phyloP scores from a whole-genome alignment of 179 eudicot genomes.

The Nepenthes alata region DNA sequence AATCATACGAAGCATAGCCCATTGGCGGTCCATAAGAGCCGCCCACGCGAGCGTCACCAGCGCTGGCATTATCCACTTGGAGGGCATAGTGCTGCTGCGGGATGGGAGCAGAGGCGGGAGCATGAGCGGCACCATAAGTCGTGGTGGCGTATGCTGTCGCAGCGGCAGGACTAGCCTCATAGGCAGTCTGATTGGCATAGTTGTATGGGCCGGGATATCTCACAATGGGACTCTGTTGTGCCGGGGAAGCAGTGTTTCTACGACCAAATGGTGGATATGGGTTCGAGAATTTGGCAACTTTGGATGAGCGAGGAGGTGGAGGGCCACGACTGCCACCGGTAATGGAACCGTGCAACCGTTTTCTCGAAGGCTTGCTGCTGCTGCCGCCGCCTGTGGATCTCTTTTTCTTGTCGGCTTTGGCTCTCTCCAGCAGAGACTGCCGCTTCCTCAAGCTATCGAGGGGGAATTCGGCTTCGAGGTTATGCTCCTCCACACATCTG shows the following conservation, averaged over 20 bases:
- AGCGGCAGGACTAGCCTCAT: constrained; percentile 18
- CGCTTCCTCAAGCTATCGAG: constrained; percentile 30
- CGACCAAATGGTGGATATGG: constrained; percentile 22
- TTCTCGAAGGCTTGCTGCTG: constrained; percentile 30
- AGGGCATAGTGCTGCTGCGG: constrained; percentile 20
- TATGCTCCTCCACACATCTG: constrained; percentile 51
- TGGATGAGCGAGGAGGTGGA: constrained; percentile 24
- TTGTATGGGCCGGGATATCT: constrained; percentile 21
- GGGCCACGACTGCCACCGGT: constrained; percentile 17
- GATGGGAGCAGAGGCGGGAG: constrained; percentile 17
- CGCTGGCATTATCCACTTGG: constrained; percentile 13
- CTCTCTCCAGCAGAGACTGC: constrained; percentile 29
- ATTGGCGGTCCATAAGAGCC: constrained; percentile 24
- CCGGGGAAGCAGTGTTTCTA: constrained; percentile 14
- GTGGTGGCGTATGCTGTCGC: not conserved
- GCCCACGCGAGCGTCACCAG: constrained; percentile 11
- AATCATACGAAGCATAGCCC: constrained; percentile 21
- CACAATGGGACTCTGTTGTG: constrained; percentile 21
- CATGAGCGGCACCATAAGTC: constrained; percentile 16
- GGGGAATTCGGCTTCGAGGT: constrained; percentile 30
- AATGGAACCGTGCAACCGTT: constrained; percentile 19
- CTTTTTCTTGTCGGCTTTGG: constrained; percentile 39
- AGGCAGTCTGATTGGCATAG: constrained; percentile 25
- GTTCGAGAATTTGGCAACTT: constrained; percentile 20
- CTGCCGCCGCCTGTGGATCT: constrained; percentile 9